Conservation (phyloP, 495 filamentous ascomycete genomes). For the Thozetella sp. region DNA sequence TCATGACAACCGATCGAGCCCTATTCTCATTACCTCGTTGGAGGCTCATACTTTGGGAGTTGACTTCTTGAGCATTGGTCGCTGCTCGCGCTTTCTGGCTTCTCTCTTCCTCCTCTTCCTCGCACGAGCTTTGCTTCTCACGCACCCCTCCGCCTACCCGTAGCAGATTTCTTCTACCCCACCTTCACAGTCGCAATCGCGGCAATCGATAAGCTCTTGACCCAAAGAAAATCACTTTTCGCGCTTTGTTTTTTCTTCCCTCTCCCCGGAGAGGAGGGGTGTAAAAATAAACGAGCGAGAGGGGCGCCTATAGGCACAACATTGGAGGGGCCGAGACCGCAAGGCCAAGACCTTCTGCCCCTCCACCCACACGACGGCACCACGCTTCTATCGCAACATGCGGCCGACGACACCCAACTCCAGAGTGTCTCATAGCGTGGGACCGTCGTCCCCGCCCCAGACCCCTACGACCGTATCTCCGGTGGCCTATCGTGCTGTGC, state of each 20-base stretch:
- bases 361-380: constrained; percentile 12
- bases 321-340: not conserved
- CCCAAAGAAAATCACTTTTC: constrained; percentile 17
- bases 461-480: constrained; percentile 49
- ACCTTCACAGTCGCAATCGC: constrained; percentile 28
- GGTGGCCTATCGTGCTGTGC: constrained; percentile 33
- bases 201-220: constrained; percentile 35
- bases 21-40: constrained; percentile 54
- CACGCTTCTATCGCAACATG: constrained; percentile 32
- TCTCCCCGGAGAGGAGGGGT: too few species aligned
- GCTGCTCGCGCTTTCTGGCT: not conserved
- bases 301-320: not conserved
- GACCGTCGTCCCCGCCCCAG: constrained; percentile 55
- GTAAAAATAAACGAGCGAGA: constrained; percentile 22
- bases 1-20: constrained; percentile 58
- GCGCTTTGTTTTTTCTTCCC: too few species aligned
- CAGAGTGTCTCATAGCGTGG: constrained; percentile 44
- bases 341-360: constrained; percentile 1
- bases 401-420: constrained; percentile 48
- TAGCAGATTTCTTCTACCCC: constrained; percentile 34
- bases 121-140: too few species aligned
- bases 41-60: constrained; percentile 53
- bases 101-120: constrained; percentile 19
- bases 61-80: constrained; percentile 39
- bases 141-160: too few species aligned